These are phyloP conservation scores for Aspergillus carbonarius DNA, from an alignment of 2,329 filamentous ascomycete genomes.

Conservation along the genomic window DNA sequence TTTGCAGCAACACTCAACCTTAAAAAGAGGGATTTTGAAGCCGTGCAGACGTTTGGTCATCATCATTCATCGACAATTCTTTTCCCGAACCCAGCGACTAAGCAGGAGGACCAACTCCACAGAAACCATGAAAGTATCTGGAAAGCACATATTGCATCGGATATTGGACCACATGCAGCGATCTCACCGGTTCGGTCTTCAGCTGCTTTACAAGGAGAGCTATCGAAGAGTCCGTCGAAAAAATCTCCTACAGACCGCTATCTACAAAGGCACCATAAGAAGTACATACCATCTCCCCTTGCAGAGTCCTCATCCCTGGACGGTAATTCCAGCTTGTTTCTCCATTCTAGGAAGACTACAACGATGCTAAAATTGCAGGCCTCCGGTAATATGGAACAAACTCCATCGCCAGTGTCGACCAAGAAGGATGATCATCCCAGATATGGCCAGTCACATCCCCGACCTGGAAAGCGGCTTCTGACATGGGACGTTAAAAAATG, in stretches of 20 bases:
- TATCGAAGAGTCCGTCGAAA: neutral
- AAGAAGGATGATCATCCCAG: neutral
- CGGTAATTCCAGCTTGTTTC: conserved; percentile 4
- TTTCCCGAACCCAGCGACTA: neutral
- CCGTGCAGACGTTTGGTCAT: neutral
- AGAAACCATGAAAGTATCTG: neutral
- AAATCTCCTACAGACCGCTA: conserved; percentile 9
- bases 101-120: neutral
- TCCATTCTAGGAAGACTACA: neutral
- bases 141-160: neutral
- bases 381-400: neutral
- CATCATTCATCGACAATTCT: neutral
- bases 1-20: conserved; percentile 27
- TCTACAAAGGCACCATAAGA: conserved; percentile 17
- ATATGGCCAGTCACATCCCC: neutral
- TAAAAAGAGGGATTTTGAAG: conserved; percentile 14
- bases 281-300: conserved; percentile 36
- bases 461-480: neutral
- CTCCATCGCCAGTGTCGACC: neutral
- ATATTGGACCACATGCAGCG: neutral
- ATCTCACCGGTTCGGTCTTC: neutral
- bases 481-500: too few species aligned
- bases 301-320: conserved; percentile 24
- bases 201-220: neutral
- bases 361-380: neutral